Evolutionary conservation across 2,329 filamentous ascomycete species (phyloP).

Genomic region (Botrytis aclada): DNA sequence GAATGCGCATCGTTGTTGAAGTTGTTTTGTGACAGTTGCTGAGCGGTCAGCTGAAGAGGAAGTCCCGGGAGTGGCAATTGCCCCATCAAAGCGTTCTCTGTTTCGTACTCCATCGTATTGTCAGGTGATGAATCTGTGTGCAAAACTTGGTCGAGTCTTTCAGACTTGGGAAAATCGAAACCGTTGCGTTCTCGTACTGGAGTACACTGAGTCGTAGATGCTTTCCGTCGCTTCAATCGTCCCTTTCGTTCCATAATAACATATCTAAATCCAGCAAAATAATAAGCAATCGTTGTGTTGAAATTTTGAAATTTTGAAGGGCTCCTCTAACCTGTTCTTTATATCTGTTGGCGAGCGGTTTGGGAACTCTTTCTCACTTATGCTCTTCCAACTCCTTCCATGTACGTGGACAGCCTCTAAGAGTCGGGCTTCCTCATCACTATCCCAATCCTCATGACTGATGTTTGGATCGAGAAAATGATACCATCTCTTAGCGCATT

Average conservation of each 20-base stretch:
- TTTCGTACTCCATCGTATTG: constrained; percentile 1
- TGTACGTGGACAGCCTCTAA: constrained; percentile 10
- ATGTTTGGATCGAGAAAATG: constrained; percentile 15
- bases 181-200: constrained; percentile 7
- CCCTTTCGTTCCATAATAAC: constrained; percentile 15
- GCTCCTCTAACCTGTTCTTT: constrained; percentile 12
- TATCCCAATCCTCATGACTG: constrained; percentile 12
- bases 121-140: constrained; percentile 11
- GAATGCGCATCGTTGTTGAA: background rate
- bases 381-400: constrained; percentile 17
- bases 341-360: constrained; percentile 13
- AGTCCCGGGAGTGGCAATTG: constrained; percentile 5
- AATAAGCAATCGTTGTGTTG: constrained; percentile 1
- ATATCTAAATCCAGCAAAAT: constrained; percentile 8
- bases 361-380: constrained; percentile 16
- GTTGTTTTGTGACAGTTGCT: constrained; percentile 6
- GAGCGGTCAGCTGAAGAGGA: background rate
- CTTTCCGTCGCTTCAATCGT: constrained; percentile 9
- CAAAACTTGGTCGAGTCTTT: constrained; percentile 6
- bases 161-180: background rate
- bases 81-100: constrained; percentile 10
- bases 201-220: background rate
- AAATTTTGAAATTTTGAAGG: background rate
- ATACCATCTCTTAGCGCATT: constrained; percentile 17
- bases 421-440: constrained; percentile 13